Evolutionary conservation across 148 eudicot genomes (phyloP), one percentile per base, ranked within the genome.

Genomic region (Spergularia bocconei): DNA sequence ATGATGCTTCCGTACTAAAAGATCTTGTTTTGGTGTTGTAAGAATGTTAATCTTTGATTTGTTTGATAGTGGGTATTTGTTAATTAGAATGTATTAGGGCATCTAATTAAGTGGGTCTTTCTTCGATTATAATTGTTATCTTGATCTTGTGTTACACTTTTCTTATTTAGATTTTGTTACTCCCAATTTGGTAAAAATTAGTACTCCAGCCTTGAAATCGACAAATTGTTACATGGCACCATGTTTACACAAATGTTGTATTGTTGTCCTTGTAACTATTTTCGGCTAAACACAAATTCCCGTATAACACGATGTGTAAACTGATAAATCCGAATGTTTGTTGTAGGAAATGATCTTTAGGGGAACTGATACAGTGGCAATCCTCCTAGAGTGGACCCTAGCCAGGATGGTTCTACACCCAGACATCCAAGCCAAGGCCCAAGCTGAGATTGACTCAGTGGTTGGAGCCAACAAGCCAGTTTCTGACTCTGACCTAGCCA

Each of bases 391-490:
- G 41, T 95, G 97, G 99, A 81, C 85, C n/a, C 81, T 92, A 13
- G 97, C 99, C 10, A 88, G 97, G 62, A 92, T 95, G 97, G 93
- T 95, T 38, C 66, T 92, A 6, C 99, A 95, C 82, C 97, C 94
- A 2, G 91, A 89, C 1, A 88, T 92, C 13, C 99, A 95, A 80
- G 85, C 96, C 73, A 95, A 92, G 72, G 97, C 91, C 48, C 99
- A 88, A 77, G 70, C 86, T 0, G 97, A 95, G 67, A 85, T 95
- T 1, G 91, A 91, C 75, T 2, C 51, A 0, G 83, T 85, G 0
- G 84, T 86, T 0, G 96, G 96, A 2, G n/a, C 68, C 39, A 47
- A 74, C 38, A 77, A 76, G 9, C n/a, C 56, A 0, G 90, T 90
- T 0, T 33, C 81, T 2, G 92, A 95, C 72, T 75, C 93, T 0